Base-by-base conservation (phyloP, 805 yeast species). In the Candida oleophila region DNA sequence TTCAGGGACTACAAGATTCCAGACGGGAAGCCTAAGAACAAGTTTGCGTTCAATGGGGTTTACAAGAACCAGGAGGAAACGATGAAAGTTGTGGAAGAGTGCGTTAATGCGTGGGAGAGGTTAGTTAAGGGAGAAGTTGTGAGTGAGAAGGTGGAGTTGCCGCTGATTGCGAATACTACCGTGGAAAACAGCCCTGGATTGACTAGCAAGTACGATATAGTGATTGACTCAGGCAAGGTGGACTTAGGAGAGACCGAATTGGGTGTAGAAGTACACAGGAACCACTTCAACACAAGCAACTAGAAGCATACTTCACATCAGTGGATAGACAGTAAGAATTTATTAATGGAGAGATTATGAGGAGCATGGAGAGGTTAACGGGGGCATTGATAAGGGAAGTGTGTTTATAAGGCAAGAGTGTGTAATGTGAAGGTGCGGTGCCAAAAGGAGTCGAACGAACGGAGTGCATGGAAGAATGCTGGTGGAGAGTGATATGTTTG, bases 1-100 rank as follows among this genome's bases (percentile, higher is more conserved):
- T 94, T 94, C 83, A 87, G 95, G 69, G 90, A 91, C 71, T 94
- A 94, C 83, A 94, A 94, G 73, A 80, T 90, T 57, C 97, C 99
- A 46, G 99, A 92, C 68, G 99, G 98, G 52, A 94, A 94, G 80
- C 96, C 96, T 60, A 88, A 82, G 72, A 94, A 94, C 74, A 87
- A 86, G 71, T 92, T 94, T 68, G 98, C 97, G n/a, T 90, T 89
- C 83, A 80, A 88, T 50, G 99, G 97, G 55, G 89, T 87, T 67
- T 89, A 89, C 77, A 87, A 87, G 73, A 82, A 83, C 79, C 87
- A 81, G 75, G 77, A 81, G 61, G 90, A 91, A 64, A 96, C 99
- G 49, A 77, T 87, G 57, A 89, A 87, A 55, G 81, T 91, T 56
- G 80, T 92, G 56, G 76, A 81, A 61, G 96, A 89, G 71, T 88